These are phyloP conservation scores for Penicillium sp. DNA, from an alignment of 2,329 filamentous ascomycete species.

Conservation along the genomic window DNA sequence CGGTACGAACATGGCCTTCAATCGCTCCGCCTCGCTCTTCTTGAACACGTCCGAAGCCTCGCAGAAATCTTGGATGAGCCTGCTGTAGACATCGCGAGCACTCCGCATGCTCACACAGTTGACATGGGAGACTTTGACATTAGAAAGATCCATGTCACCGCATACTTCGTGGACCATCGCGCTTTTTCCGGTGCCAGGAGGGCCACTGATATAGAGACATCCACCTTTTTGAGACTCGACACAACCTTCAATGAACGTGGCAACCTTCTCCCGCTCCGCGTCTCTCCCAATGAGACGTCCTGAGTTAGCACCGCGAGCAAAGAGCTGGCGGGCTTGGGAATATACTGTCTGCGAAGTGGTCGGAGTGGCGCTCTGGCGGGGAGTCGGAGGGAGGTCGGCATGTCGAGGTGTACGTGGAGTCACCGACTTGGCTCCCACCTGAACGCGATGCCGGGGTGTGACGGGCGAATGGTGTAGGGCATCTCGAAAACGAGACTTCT, in stretches of 20 bases:
- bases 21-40: conserved; percentile 62
- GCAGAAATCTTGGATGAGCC: conserved; percentile 68
- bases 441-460: conserved; percentile 81
- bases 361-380: conserved; percentile 67
- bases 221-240: conserved; percentile 63
- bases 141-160: conserved; percentile 52
- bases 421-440: conserved; percentile 69
- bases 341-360: conserved; percentile 70
- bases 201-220: conserved; percentile 92
- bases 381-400: conserved; percentile 22
- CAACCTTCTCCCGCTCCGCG: conserved; percentile 62
- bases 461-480: conserved; percentile 66
- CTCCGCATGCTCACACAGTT: conserved; percentile 98
- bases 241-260: conserved; percentile 65
- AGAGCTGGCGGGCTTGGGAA: conserved; percentile 80
- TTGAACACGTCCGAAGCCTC: conserved; percentile 61
- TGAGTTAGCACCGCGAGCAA: conserved; percentile 73
- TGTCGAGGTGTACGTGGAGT: conserved; percentile 68
- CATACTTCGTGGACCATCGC: conserved; percentile 84
- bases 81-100: conserved; percentile 78
- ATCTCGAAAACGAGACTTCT: conserved; percentile 67
- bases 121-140: conserved; percentile 71
- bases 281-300: conserved; percentile 77
- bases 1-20: conserved; percentile 70
- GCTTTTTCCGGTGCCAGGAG: conserved; percentile 94